Evolutionary conservation across 805 yeast genomes (phyloP).

Genomic region (Dipodascus albidus): DNA sequence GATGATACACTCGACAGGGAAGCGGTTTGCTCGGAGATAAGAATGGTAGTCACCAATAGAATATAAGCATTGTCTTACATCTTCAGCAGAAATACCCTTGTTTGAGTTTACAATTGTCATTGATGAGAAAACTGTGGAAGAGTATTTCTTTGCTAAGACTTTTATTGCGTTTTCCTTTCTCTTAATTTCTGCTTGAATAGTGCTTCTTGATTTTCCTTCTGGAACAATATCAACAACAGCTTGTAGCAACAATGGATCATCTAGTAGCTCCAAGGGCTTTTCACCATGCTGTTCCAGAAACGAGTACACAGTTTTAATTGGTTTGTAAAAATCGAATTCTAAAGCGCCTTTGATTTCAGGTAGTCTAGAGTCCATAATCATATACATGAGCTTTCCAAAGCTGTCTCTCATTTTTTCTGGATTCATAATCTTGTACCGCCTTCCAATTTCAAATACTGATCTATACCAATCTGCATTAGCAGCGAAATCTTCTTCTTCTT

Average conservation of each 20-base stretch:
- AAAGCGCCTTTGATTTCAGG: conserved; percentile 59
- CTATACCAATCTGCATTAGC: conserved; percentile 68
- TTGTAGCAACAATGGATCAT: conserved; percentile 44
- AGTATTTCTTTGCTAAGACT: conserved; percentile 38
- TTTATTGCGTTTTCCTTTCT: conserved; percentile 64
- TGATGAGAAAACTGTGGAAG: conserved; percentile 15
- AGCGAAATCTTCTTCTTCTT: conserved; percentile 27
- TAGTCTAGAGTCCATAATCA: conserved; percentile 74
- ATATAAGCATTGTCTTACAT: conserved; percentile 58
- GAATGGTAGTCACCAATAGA: conserved; percentile 74
- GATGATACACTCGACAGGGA: conserved; percentile 55
- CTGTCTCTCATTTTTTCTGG: conserved; percentile 73
- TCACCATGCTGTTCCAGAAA: conserved; percentile 32
- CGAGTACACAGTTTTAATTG: conserved; percentile 49
- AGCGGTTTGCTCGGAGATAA: conserved; percentile 54
- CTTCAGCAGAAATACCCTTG: conserved; percentile 40
- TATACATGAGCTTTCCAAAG: conserved; percentile 69
- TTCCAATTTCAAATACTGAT: conserved; percentile 60
- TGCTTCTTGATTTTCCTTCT: conserved; percentile 40
- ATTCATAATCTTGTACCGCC: conserved; percentile 74
- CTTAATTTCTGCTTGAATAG: conserved; percentile 48
- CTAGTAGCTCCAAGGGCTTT: conserved; percentile 30
- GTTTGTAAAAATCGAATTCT: conserved; percentile 68
- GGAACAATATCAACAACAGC: conserved; percentile 64
- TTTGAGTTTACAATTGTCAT: conserved; percentile 10